These are phyloP conservation scores for Monosporascus sp. DNA, from an alignment of 2,329 filamentous ascomycete species.

Conservation along the genomic window DNA sequence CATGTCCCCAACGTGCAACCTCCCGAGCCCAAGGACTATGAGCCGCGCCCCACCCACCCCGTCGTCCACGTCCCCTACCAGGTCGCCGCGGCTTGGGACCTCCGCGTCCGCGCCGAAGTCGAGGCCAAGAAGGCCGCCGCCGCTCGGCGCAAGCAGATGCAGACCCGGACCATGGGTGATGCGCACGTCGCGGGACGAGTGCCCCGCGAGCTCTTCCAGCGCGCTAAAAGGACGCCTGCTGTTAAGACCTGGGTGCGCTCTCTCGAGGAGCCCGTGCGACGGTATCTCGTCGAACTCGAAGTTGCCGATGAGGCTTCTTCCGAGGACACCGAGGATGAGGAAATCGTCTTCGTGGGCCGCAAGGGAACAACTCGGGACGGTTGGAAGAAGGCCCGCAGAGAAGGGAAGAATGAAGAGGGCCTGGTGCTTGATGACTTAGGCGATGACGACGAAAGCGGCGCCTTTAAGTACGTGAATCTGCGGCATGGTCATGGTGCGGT, in stretches of 20 bases:
- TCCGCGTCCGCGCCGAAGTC: slow-evolving; percentile 40
- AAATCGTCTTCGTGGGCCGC: slow-evolving; percentile 82
- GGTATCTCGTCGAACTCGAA: slow-evolving; percentile 60
- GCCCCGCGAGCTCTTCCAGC: slow-evolving; percentile 73
- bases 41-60: slow-evolving; percentile 74
- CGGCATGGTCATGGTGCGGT: neutral
- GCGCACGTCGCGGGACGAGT: slow-evolving; percentile 51
- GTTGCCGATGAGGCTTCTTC: slow-evolving; percentile 33
- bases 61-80: slow-evolving; percentile 81
- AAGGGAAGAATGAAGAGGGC: slow-evolving; percentile 44
- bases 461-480: slow-evolving; percentile 65
- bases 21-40: slow-evolving; percentile 77
- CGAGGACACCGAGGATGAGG: slow-evolving; percentile 63
- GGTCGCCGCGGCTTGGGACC: slow-evolving; percentile 52
- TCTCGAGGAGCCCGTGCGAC: slow-evolving; percentile 77
- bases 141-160: slow-evolving; percentile 39
- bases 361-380: slow-evolving; percentile 55
- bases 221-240: slow-evolving; percentile 73
- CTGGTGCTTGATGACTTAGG: slow-evolving; percentile 77
- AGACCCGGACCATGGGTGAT: slow-evolving; percentile 33
- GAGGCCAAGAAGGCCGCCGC: slow-evolving; percentile 39
- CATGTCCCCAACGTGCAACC: slow-evolving; percentile 82
- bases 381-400: slow-evolving; percentile 45
- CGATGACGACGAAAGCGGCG: slow-evolving; percentile 63
- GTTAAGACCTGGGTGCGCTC: slow-evolving; percentile 76